phyloP scores from a whole-genome alignment of 2,329 filamentous ascomycete species.

The Allantophomopsis lycopodina region DNA sequence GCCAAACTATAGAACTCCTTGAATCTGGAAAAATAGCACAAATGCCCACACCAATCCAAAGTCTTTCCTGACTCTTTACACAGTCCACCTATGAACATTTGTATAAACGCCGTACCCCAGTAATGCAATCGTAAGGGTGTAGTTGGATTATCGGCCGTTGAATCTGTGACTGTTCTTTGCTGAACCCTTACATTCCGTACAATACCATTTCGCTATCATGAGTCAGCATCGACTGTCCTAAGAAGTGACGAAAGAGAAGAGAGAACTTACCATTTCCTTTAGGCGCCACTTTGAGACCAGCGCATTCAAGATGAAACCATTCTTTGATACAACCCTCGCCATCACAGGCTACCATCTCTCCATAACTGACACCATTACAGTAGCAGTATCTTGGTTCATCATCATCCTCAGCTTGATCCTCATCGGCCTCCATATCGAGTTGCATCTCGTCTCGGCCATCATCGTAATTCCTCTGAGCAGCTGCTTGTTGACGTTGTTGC shows the following conservation, averaged over 20 bases:
- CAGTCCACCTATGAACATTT: too few species aligned
- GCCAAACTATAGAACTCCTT: too few species aligned
- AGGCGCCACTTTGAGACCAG: conserved; percentile 67
- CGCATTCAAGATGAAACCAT: conserved; percentile 77
- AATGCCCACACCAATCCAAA: too few species aligned
- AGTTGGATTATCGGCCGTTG: too few species aligned
- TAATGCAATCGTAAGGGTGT: too few species aligned
- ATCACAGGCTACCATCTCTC: conserved; percentile 76
- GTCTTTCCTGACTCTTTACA: too few species aligned
- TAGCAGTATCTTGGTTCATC: conserved; percentile 69
- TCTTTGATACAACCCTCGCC: conserved; percentile 58
- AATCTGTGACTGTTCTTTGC: too few species aligned
- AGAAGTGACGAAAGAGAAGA: neutral
- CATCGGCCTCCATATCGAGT: conserved; percentile 29
- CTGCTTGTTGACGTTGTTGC: conserved; percentile 10
- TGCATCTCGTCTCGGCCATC: conserved; percentile 24
- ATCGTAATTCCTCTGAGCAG: conserved; percentile 8
- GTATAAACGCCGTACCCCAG: too few species aligned
- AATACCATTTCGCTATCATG: too few species aligned
- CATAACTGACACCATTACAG: conserved; percentile 68
- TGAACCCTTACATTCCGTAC: too few species aligned
- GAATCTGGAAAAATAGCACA: too few species aligned
- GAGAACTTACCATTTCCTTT: conserved; percentile 31
- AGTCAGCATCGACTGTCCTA: too few species aligned
- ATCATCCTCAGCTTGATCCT: conserved; percentile 48